Base-by-base conservation (phyloP, 306 rosid species). In the Cucurbita pepo region DNA sequence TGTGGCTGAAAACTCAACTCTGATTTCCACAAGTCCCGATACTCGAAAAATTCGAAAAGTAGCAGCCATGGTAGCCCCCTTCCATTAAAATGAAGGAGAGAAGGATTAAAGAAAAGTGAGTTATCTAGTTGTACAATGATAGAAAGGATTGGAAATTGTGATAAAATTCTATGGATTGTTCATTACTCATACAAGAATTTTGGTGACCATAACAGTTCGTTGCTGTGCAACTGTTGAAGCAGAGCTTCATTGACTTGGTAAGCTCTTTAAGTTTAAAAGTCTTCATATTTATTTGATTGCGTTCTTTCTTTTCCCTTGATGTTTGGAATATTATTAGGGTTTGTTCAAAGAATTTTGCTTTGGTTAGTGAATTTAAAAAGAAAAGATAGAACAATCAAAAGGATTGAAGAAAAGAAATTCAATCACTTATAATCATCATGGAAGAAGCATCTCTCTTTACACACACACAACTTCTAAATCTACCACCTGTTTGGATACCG, bases 141-240 rank as follows among this genome's bases (percentile, higher is more conserved):
- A 66, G 72, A 38, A 65, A 65, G 72, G 0, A 22, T 7, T 66
- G 72, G 34, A 66, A 1, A 45, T 21, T 66, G 56, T 16, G 51
- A 41, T 63, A 30, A 63, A 63, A 43, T 44, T 44, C 54, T 5
- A 6, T 65, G 36, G 55, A 65, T 10, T 65, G 3, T 21, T 66
- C 45, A 8, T 67, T 43, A 7, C 18, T 11, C 7, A 7, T 37
- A 63, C 19, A 47, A 25, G 19, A 45, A 47, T 66, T 66, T 47
- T 25, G 58, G 40, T 69, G 73, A 69, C 56, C 18, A 47, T 67
- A 12, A 66, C 40, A 44, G 55, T 45, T 66, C 21, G 38, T 21
- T 45, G 54, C 45, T 69, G 43, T 47, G 57, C 45, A 30, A 69
- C 57, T 69, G 73, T 48, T 69, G 22, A 69, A 48, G 73, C 73